phyloP scores from a whole-genome alignment of 805 yeast species.

The Lipomyces orientalis region DNA sequence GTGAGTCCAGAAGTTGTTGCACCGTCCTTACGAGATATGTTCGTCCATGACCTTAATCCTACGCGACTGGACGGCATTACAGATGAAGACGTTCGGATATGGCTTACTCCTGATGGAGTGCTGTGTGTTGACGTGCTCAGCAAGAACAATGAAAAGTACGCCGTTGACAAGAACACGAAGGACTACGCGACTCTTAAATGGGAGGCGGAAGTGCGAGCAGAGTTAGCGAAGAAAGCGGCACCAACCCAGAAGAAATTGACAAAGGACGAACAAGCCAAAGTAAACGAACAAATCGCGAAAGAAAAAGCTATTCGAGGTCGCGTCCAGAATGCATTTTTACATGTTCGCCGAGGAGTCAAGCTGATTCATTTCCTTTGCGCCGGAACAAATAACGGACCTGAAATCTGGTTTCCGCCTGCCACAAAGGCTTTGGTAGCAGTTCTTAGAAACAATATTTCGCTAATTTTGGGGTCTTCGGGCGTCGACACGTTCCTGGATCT shows the following conservation, averaged over 20 bases:
- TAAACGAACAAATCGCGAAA: conserved; percentile 64
- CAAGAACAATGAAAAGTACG: conserved; percentile 49
- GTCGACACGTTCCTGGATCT: conserved; percentile 59
- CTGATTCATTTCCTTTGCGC: conserved; percentile 60
- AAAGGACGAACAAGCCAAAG: conserved; percentile 73
- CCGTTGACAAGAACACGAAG: conserved; percentile 72
- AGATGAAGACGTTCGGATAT: conserved; percentile 61
- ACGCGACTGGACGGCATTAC: conserved; percentile 51
- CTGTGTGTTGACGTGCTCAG: conserved; percentile 69
- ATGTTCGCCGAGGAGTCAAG: conserved; percentile 56
- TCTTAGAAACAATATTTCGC: conserved; percentile 47
- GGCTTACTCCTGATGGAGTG: conserved; percentile 72
- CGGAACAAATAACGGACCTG: conserved; percentile 68
- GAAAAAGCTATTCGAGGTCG: conserved; percentile 63
- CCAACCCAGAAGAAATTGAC: conserved; percentile 59
- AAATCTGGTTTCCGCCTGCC: conserved; percentile 75
- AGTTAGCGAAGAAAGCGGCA: conserved; percentile 54
- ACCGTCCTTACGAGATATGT: conserved; percentile 54
- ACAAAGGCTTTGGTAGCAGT: conserved; percentile 56
- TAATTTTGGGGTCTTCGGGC: conserved; percentile 54
- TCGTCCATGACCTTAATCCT: conserved; percentile 53
- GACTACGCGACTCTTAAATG: conserved; percentile 86
- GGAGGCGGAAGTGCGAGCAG: conserved; percentile 84
- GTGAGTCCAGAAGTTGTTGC: conserved; percentile 63
- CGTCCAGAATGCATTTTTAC: conserved; percentile 50